These are phyloP conservation scores for Lasiodiplodia gonubiensis DNA, from an alignment of 2,329 filamentous ascomycete species.

Conservation along the genomic window DNA sequence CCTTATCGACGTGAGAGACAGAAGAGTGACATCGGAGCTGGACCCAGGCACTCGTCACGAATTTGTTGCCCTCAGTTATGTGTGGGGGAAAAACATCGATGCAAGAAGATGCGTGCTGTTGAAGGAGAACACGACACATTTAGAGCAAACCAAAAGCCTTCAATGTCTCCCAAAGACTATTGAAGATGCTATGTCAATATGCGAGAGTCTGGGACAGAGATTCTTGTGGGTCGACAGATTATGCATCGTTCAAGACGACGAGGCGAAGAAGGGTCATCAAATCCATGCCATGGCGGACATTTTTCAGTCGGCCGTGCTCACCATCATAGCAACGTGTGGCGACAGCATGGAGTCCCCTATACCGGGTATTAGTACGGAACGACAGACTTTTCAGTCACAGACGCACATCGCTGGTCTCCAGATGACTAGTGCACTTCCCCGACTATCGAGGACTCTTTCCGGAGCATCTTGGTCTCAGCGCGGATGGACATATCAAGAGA, in stretches of 20 bases:
- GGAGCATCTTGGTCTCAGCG: too few relatives aligned
- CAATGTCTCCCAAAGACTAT: constrained; percentile 27
- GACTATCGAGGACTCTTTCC: too few relatives aligned
- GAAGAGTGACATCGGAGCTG: neutral
- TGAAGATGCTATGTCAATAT: constrained; percentile 27
- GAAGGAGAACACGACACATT: neutral
- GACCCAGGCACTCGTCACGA: too few relatives aligned
- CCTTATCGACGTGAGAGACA: neutral
- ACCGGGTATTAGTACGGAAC: too few relatives aligned
- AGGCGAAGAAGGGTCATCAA: constrained; percentile 22
- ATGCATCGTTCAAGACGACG: constrained; percentile 29
- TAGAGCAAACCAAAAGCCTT: neutral
- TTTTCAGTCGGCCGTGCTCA: neutral
- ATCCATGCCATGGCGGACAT: constrained; percentile 18
- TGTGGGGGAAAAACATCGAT: constrained; percentile 30
- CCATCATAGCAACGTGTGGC: neutral
- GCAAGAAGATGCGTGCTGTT: too few relatives aligned
- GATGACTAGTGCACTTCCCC: too few relatives aligned
- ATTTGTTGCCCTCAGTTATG: constrained; percentile 31
- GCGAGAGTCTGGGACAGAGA: constrained; percentile 11
- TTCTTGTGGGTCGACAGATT: constrained; percentile 32
- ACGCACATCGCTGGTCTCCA: too few relatives aligned
- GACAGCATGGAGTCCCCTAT: neutral
- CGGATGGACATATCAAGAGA: too few relatives aligned
- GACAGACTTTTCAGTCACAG: too few relatives aligned